Base-by-base conservation (phyloP, 2,329 filamentous ascomycete genomes). In the Lomentospora prolificans region DNA sequence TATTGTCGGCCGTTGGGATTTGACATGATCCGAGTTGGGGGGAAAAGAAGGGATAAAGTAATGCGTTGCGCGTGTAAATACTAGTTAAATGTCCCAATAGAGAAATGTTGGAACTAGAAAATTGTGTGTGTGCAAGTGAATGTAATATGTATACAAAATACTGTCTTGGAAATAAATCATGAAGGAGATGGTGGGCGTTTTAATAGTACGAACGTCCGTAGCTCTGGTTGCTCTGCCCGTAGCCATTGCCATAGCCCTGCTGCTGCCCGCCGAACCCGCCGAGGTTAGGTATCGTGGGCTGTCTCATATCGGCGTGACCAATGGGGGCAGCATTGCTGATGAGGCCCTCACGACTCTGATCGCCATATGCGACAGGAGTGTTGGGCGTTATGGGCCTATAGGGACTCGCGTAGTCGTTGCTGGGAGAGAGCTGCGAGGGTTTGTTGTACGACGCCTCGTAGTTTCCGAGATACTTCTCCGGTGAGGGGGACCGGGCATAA, bases 251-350 rank as follows among this genome's bases (percentile, higher is more conserved):
- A 12, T 28, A 6, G 7, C 46, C 54, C 17, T 44, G 33, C 28
- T 28, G 22, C 52, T 33, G 44, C 55, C 25, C 9, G 33, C 51
- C 51, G 5, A 22, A 36, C 9, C 36, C 55, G 56, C 31, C 52
- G 5, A 57, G 4, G 7, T 55, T 64, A 10, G 70, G 69, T 52
- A 72, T n/a, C 25, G 69, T 71, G 1, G 71, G 69, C 57, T 71
- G 64, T 14, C 66, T 61, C 36, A 46, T 50, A 48, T 58, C 57
- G 6, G 10, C 25, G 6, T 41, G 24, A 1, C 63, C 62, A 5
- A 70, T 63, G 7, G 72, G 70, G 48, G 70, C 72, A 2, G 71
- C 69, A 44, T 66, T 60, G 8, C 56, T 46, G 8, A 74, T 63
- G 9, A 75, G 64, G 53, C 63, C 66, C 22, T 72, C 67, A 7